phyloP scores from a whole-genome alignment of 2,329 filamentous ascomycete species.

The Aspergillus sp. region DNA sequence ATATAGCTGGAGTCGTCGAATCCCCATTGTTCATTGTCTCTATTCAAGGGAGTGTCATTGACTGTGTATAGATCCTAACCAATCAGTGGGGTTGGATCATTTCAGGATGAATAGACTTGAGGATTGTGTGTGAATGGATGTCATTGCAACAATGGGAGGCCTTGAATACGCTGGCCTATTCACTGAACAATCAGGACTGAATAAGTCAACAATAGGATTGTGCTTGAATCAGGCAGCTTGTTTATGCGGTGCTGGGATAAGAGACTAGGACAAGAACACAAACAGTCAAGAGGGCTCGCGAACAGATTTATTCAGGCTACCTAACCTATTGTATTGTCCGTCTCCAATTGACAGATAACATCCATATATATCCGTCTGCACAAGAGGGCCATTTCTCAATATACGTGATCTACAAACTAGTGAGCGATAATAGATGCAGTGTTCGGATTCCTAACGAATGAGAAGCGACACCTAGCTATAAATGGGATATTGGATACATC shows the following conservation, averaged over 20 bases:
- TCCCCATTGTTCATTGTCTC: neutral
- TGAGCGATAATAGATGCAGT: too few species aligned
- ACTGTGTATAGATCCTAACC: neutral
- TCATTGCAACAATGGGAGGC: neutral
- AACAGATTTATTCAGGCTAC: neutral
- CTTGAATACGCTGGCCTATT: too few species aligned
- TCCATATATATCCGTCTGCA: too few species aligned
- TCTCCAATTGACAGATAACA: too few species aligned
- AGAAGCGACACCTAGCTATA: too few species aligned
- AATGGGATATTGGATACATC: neutral
- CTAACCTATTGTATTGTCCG: neutral
- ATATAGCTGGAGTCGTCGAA: neutral
- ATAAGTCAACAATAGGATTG: too few species aligned
- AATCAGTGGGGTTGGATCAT: neutral
- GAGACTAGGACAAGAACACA: neutral
- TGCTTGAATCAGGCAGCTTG: neutral
- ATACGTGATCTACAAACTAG: too few species aligned
- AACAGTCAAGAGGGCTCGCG: neutral
- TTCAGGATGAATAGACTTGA: neutral
- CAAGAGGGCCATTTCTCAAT: too few species aligned
- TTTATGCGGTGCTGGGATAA: neutral
- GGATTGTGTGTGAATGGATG: neutral
- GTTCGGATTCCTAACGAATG: too few species aligned
- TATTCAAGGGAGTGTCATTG: neutral
- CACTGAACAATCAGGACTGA: too few species aligned